A percentile compares a stretch with the other conserved stretches of the same genome.
These are phyloP conservation scores for Vaccinium corymbosum DNA, from an alignment of 148 eudicot species.

Conservation along the genomic window DNA sequence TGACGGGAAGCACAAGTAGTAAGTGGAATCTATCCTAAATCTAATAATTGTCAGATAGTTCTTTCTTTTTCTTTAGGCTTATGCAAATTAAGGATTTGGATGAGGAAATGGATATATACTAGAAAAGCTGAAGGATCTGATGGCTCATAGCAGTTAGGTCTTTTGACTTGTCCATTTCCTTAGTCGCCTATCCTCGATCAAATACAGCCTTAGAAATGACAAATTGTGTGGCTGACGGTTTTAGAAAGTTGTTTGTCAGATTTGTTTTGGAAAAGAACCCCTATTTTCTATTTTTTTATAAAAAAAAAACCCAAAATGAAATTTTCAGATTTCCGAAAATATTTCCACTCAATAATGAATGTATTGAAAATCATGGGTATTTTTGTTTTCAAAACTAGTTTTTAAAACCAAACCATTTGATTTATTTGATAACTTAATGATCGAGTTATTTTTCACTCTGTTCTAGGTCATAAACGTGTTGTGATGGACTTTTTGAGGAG, in stretches of 20 bases:
- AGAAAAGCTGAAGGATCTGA: background rate
- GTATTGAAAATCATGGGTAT: background rate
- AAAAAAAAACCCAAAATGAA: background rate
- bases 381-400: background rate
- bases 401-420: background rate
- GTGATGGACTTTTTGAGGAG: background rate
- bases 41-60: background rate
- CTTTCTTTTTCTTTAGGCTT: background rate
- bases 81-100: background rate
- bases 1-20: conserved; percentile 85
- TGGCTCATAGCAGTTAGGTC: no score
- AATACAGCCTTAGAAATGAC: background rate
- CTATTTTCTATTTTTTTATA: background rate
- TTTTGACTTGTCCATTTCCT: background rate
- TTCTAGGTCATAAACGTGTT: background rate
- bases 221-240: background rate
- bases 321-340: background rate
- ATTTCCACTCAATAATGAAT: background rate
- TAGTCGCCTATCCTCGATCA: background rate
- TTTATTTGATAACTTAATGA: background rate
- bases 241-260: background rate
- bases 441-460: background rate
- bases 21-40: conserved; percentile 7
- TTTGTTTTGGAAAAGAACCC: background rate
- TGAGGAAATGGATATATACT: background rate